Conservation (phyloP, 495 filamentous ascomycete species). For the Neurospora intermedia region DNA sequence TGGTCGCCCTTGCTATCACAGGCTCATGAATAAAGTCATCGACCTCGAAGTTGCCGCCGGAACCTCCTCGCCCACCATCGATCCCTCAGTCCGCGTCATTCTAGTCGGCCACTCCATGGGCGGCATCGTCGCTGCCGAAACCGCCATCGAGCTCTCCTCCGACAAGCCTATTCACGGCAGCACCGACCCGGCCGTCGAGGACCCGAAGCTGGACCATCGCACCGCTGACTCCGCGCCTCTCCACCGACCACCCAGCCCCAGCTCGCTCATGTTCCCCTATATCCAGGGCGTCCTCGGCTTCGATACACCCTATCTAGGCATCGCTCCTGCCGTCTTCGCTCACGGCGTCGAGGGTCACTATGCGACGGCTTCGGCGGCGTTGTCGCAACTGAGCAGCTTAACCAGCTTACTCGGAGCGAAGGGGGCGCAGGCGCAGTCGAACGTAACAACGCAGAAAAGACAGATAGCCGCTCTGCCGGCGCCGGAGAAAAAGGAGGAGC, state of each 20-base stretch:
- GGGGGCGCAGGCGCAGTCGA: constrained; percentile 13
- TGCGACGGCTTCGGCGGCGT: constrained; percentile 57
- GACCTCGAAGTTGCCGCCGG: constrained; percentile 78
- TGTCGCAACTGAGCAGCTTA: constrained; percentile 54
- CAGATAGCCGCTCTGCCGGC: constrained; percentile 22
- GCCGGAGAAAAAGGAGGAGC: constrained; percentile 8
- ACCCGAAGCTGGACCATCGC: neutral
- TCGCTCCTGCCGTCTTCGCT: constrained; percentile 78
- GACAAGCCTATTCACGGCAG: constrained; percentile 52
- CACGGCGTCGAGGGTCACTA: constrained; percentile 82
- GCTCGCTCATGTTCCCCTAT: constrained; percentile 52
- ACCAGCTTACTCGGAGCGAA: constrained; percentile 45
- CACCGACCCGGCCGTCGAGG: constrained; percentile 6
- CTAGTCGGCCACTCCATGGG: constrained; percentile 94
- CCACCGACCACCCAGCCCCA: constrained; percentile 19
- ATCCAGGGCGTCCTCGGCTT: constrained; percentile 85
- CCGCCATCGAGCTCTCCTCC: constrained; percentile 54
- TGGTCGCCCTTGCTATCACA: constrained; percentile 19
- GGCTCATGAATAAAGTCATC: constrained; percentile 85
- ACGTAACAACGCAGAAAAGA: constrained; percentile 15
- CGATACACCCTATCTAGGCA: constrained; percentile 89
- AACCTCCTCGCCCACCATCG: constrained; percentile 79
- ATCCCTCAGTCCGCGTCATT: constrained; percentile 76
- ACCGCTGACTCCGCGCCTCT: constrained; percentile 18
- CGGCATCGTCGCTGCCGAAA: constrained; percentile 89